Evolutionary conservation across 768 basidiomycete genomes (phyloP), one percentile per base, ranked within the genome.

Genomic region (Pleurotus giganteus): DNA sequence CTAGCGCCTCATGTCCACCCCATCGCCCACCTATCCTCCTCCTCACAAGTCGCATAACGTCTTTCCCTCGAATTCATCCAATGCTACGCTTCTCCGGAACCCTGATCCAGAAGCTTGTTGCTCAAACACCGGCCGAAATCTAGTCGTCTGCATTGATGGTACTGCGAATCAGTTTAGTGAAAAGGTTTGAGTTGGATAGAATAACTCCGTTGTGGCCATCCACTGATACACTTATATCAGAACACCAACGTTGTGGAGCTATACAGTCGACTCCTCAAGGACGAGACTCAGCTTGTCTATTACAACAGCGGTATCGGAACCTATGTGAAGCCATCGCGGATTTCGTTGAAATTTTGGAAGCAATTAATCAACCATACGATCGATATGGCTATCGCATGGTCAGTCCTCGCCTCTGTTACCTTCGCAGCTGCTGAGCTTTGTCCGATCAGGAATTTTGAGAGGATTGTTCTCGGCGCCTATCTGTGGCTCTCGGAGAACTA

Each of bases 401-500:
- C 58, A 19, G 64, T 7, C 39, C 6, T 32, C 13, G 7, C 39
- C 42, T 13, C 28, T 12, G 19, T 34, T 32, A 31, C 17, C 7
- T 51, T 31, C 17, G 4, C 27, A 6, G 11, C 6, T 29, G 31
- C 26, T 5, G 15, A 13, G 27, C n/a, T 31, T 12, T 12, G 9
- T 24, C 13, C 12, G 31, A 46, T 5, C 21, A 76, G 76, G 64
- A 70, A 72, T 39, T 63, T 76, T 46, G 65, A 75, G 39, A 60
- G 53, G 17, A 71, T 63, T 19, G 61, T 79, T 32, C 56, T 74
- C 49, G 60, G 54, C 12, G 75, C 71, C 12, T 79, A 79, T 53
- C 64, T 64, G 4, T 79, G 78, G 77, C 65, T 79, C 11, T 71
- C 73, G 2, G 71, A 50, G 17, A 69, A 70, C 34, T 79, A 75